A percentile compares a stretch with the other conserved stretches of the same genome.
Conservation (phyloP, 441 rosid genomes). For the Croton laevigatus region DNA sequence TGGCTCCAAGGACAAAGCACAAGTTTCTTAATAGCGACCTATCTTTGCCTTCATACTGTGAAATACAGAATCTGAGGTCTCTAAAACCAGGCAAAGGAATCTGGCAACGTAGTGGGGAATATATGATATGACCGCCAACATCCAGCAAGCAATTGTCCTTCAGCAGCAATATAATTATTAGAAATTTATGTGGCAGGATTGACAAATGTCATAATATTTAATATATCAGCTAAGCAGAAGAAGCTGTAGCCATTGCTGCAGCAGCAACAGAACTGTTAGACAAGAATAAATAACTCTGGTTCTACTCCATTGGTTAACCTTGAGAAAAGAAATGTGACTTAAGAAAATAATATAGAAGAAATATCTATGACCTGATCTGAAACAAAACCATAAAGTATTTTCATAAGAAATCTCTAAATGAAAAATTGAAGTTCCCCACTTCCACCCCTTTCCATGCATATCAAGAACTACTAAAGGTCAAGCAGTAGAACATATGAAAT, state of each 20-base stretch:
- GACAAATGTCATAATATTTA: constrained; percentile 8
- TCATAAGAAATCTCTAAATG: neutral
- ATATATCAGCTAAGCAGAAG: constrained; percentile 13
- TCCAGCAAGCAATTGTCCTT: constrained; percentile 85
- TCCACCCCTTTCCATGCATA: neutral
- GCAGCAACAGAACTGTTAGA: neutral
- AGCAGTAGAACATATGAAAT: constrained; percentile 9
- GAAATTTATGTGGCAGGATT: constrained; percentile 23
- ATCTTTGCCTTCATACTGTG: constrained; percentile 83
- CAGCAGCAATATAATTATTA: constrained; percentile 38
- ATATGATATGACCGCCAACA: constrained; percentile 78
- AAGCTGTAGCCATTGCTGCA: neutral
- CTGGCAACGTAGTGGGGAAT: constrained; percentile 86
- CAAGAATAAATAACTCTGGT: neutral
- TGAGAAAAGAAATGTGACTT: neutral
- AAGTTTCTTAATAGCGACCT: constrained; percentile 67
- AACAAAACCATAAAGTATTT: neutral
- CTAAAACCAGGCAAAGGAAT: constrained; percentile 86
- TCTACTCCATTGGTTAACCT: neutral
- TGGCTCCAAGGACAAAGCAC: constrained; percentile 88
- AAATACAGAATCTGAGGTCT: constrained; percentile 73
- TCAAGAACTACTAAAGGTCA: neutral
- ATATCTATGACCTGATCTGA: neutral
- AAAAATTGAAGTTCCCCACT: constrained; percentile 11
- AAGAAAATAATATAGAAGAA: neutral